Percentiles rank a stretch among this genome's conserved stretches.
Evolutionary conservation across 768 basidiomycete genomes (phyloP).

Genomic region (Termitomyces eurrhizus): DNA sequence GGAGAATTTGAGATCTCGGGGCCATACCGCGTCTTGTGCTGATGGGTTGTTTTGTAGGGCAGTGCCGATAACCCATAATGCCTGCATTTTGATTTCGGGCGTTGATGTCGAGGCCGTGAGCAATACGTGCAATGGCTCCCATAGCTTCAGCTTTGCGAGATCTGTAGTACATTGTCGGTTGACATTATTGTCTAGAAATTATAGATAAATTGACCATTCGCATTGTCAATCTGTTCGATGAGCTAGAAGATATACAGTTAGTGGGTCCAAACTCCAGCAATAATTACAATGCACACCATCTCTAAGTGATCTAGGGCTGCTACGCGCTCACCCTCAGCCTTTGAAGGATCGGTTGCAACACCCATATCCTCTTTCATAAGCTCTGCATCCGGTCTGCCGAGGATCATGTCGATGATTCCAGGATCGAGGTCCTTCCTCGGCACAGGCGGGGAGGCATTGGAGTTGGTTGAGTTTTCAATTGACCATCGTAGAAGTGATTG

Average conservation of each 20-base stretch:
- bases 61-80: slow-evolving; percentile 86
- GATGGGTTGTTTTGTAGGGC: slow-evolving; percentile 87
- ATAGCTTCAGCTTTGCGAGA: slow-evolving; percentile 70
- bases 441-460: slow-evolving; percentile 28
- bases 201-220: slow-evolving; percentile 64
- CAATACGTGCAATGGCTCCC: slow-evolving; percentile 72
- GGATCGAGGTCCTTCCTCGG: slow-evolving; percentile 63
- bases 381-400: slow-evolving; percentile 79
- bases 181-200: background rate
- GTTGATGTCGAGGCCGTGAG: slow-evolving; percentile 50
- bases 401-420: slow-evolving; percentile 78
- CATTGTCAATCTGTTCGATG: slow-evolving; percentile 87
- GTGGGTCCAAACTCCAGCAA: background rate
- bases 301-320: slow-evolving; percentile 80
- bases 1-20: background rate
- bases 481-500: slow-evolving; percentile 81
- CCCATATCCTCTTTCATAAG: slow-evolving; percentile 80
- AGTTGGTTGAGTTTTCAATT: slow-evolving; percentile 59
- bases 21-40: slow-evolving; percentile 70
- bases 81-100: slow-evolving; percentile 59
- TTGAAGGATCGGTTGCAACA: slow-evolving; percentile 53
- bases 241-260: slow-evolving; percentile 41
- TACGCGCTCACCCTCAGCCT: slow-evolving; percentile 55
- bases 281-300: slow-evolving; percentile 51
- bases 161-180: slow-evolving; percentile 31